Base-by-base conservation (phyloP, 2,329 filamentous ascomycete genomes). In the Ophiostoma piceae region DNA sequence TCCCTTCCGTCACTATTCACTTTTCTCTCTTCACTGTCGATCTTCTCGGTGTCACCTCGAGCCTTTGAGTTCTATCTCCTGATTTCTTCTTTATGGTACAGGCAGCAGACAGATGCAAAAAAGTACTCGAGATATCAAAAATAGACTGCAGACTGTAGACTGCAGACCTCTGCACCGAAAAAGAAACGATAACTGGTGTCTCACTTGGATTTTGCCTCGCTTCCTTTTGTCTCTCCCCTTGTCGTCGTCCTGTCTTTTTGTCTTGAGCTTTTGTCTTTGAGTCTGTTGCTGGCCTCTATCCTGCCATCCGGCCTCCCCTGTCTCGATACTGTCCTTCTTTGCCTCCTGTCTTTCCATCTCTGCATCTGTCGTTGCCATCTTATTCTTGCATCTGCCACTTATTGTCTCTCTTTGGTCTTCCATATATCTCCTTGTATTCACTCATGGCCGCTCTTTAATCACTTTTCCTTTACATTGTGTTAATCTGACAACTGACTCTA, bases 221-320 rank as follows among this genome's bases (percentile, higher is more conserved):
- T 29, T 66, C 39, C 29, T 43, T 12, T 29, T 47, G 41, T 47
- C 43, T 67, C 65, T 67, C 22, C 65, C 29, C 54, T 43, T 64
- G 41, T 43, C 16, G 12, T 62, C 26, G 57, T 62, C 51, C 11
- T 62, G 57, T 62, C 51, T 57, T 26, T 60, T 16, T n/a, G 26
- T 64, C 22, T 32, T 64, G n/a, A 26, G 51, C 22, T 26, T 41
- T 14, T 41, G 39, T 41, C 39, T 6, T 57, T 14, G 35, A 35
- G 19, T 41, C 62, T 37, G 16, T 66, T 39, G 32, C 64, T 6
- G 64, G 26, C 12, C 29, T 35, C 29, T 37, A 7, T n/a, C 11
- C n/a, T 54, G 5, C n/a, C 29, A 29, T 37, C 35, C 22, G 32
- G 39, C 66, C 11, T 41, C 32, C 43, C 41, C 66, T 51, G 41